Evolutionary conservation across 257 asterid genomes (phyloP).

Genomic region (Fraxinus cuspidata): DNA sequence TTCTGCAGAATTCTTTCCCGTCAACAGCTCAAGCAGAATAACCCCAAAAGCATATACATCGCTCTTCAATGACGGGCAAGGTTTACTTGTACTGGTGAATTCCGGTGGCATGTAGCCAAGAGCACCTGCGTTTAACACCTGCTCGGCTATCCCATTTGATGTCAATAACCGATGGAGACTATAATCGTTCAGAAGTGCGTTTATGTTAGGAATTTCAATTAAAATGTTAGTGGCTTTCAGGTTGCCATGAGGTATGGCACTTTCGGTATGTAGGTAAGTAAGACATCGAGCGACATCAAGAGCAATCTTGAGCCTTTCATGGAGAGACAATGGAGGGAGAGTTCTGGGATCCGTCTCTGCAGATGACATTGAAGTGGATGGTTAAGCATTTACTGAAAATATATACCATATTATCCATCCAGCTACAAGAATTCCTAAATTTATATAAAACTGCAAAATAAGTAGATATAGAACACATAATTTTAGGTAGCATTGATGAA

Average conservation of each 20-base stretch:
- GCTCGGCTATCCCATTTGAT: conserved; percentile 76
- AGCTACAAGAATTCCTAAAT: background rate
- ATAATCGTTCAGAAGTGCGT: conserved; percentile 69
- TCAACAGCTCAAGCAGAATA: conserved; percentile 67
- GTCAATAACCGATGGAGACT: conserved; percentile 83
- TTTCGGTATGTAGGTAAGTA: conserved; percentile 66
- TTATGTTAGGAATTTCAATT: conserved; percentile 47
- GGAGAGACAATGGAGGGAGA: conserved; percentile 56
- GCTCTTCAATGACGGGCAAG: conserved; percentile 80
- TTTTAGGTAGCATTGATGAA: background rate
- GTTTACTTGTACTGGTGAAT: conserved; percentile 70
- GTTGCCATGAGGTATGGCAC: conserved; percentile 93
- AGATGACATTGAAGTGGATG: conserved; percentile 23
- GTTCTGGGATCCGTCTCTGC: conserved; percentile 53
- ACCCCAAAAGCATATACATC: conserved; percentile 86
- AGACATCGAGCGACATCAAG: conserved; percentile 71
- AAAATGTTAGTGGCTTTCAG: conserved; percentile 75
- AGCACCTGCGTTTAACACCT: conserved; percentile 71
- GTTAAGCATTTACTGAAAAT: background rate
- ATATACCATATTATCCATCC: background rate
- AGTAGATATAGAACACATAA: background rate
- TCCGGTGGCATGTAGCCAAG: conserved; percentile 92
- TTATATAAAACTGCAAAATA: background rate
- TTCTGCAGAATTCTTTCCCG: conserved; percentile 67
- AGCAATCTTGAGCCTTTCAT: conserved; percentile 60